Percentiles rank a stretch among this genome's conserved stretches.
Evolutionary conservation across 768 basidiomycete genomes (phyloP).

Genomic region (Hygrocybe punicea): DNA sequence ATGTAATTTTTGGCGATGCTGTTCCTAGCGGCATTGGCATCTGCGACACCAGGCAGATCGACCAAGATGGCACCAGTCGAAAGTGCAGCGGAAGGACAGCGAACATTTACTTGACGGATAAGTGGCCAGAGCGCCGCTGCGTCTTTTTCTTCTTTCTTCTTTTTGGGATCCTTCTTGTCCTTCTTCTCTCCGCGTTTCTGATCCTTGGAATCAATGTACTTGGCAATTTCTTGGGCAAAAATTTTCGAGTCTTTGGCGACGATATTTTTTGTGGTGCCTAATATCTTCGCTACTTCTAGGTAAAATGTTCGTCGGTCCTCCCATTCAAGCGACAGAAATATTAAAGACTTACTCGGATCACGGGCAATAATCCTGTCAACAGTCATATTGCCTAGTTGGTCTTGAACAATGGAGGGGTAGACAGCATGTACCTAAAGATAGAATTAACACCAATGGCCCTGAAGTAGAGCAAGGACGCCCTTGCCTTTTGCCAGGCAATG

Average conservation of each 20-base stretch:
- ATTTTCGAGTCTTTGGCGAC: constrained; percentile 46
- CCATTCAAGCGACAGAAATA: neutral
- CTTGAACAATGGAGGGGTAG: constrained; percentile 50
- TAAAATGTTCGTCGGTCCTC: constrained; percentile 1
- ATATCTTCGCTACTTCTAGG: constrained; percentile 43
- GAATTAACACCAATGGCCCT: neutral
- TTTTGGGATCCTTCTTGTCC: constrained; percentile 34
- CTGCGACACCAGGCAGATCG: constrained; percentile 63
- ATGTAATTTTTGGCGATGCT: constrained; percentile 64
- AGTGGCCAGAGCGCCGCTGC: constrained; percentile 58
- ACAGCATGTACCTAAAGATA: constrained; percentile 56
- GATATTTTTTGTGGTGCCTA: constrained; percentile 55
- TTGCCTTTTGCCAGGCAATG: constrained; percentile 59
- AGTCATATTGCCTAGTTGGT: constrained; percentile 47
- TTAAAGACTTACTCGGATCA: constrained; percentile 41
- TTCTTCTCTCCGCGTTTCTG: constrained; percentile 51
- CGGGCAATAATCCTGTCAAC: constrained; percentile 49
- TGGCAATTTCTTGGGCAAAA: constrained; percentile 54
- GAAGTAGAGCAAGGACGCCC: neutral
- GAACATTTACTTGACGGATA: constrained; percentile 60
- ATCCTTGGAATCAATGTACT: constrained; percentile 65
- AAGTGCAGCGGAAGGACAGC: constrained; percentile 49
- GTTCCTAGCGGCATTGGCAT: constrained; percentile 62
- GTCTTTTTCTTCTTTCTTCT: constrained; percentile 25
- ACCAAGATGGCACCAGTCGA: constrained; percentile 61